Conservation (phyloP, 352 stramenopile genomes). For the Pythium myriotylum region DNA sequence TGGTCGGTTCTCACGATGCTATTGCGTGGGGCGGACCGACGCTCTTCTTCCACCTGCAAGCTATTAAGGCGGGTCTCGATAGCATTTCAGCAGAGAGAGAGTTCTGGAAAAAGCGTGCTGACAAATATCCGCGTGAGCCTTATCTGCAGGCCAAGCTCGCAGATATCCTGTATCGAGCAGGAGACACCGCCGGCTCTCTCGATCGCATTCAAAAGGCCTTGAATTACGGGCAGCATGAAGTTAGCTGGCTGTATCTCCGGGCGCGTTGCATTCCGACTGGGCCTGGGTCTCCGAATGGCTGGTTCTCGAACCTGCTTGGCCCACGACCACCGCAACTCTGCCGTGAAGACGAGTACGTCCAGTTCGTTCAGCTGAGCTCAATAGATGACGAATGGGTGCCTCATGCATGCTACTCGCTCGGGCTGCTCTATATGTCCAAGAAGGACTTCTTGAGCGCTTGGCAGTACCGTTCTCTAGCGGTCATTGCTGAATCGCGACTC, state of each 20-base stretch:
- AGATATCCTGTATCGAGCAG: not conserved
- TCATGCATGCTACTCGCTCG: not conserved
- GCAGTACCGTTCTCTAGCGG: not conserved
- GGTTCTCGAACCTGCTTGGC: not conserved
- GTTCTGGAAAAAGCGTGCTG: not conserved
- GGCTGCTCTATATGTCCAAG: not conserved
- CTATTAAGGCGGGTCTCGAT: not conserved
- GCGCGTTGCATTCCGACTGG: not conserved
- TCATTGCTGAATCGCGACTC: not conserved
- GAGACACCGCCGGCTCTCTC: not conserved
- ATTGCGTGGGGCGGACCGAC: not conserved
- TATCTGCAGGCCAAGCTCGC: not conserved
- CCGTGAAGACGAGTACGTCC: not conserved
- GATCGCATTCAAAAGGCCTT: not conserved
- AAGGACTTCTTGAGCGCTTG: not conserved
- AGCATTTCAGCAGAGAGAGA: not conserved
- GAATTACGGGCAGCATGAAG: not conserved
- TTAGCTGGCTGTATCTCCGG: not conserved
- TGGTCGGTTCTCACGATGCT: not conserved
- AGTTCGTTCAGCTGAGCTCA: not conserved
- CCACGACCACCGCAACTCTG: not conserved
- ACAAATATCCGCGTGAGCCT: not conserved
- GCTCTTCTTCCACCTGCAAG: not conserved
- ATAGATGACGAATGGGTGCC: slow-evolving; percentile 4
- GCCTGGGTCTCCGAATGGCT: not conserved